Percentiles rank a stretch among this genome's conserved stretches.
These are phyloP conservation scores for Pythium folliculosum DNA, from an alignment of 352 stramenopile species.

Conservation along the genomic window DNA sequence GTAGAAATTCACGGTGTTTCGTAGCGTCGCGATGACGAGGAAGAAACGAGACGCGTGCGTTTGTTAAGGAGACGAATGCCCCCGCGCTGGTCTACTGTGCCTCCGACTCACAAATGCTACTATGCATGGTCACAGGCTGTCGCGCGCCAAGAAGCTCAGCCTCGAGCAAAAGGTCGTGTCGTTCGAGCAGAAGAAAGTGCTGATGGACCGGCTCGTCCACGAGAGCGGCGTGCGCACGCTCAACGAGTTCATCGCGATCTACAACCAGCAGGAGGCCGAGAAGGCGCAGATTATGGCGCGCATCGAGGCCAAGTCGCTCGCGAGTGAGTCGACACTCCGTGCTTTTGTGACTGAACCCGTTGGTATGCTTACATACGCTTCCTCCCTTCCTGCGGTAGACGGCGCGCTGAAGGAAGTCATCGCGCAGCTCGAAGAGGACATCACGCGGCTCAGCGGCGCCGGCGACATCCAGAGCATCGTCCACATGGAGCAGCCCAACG, in stretches of 20 bases:
- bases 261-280: conserved; percentile 56
- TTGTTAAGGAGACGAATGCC: no score
- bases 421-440: conserved; percentile 54
- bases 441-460: conserved; percentile 48
- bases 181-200: conserved; percentile 70
- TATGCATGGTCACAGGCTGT: conserved; percentile 27
- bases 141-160: conserved; percentile 48
- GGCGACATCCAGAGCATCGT: conserved; percentile 42
- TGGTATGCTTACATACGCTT: no score
- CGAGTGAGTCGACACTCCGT: conserved; percentile 28
- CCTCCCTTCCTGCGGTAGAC: conserved; percentile 28
- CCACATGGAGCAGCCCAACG: conserved; percentile 44
- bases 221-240: conserved; percentile 54
- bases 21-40: conserved; percentile 31
- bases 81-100: no score
- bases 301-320: conserved; percentile 53
- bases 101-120: no score
- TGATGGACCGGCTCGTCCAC: conserved; percentile 58
- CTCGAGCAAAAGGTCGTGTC: conserved; percentile 68
- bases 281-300: conserved; percentile 54
- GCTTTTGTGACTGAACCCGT: no score
- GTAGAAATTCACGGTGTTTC: conserved; percentile 37
- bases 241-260: conserved; percentile 64
- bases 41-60: conserved; percentile 43
- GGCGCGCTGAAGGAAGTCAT: conserved; percentile 46